These are phyloP conservation scores for Penicillium psychrofluorescens DNA, from an alignment of 495 filamentous ascomycete species.

Conservation along the genomic window DNA sequence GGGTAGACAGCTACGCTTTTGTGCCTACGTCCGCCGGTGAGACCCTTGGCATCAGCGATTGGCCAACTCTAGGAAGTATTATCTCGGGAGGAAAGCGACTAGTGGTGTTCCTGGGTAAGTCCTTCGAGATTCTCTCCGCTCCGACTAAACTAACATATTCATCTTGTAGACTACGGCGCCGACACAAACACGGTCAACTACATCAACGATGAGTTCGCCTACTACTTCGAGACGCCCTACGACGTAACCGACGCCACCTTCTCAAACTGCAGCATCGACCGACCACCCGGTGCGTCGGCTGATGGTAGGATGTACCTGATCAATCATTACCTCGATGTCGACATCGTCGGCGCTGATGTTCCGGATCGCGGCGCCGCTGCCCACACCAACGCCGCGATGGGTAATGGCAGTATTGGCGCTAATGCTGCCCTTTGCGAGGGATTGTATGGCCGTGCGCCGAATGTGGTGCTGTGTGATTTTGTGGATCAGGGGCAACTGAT, in stretches of 20 bases:
- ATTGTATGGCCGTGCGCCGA: conserved; percentile 48
- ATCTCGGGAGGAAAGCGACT: conserved; percentile 54
- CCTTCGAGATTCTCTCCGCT: no score
- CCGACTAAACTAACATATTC: background rate
- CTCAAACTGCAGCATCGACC: conserved; percentile 53
- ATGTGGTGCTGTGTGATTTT: conserved; percentile 62
- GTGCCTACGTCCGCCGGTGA: conserved; percentile 28
- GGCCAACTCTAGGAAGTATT: conserved; percentile 59
- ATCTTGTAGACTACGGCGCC: conserved; percentile 38
- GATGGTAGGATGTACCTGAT: conserved; percentile 48
- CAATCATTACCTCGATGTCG: conserved; percentile 41
- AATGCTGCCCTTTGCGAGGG: conserved; percentile 46
- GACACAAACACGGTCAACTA: conserved; percentile 44
- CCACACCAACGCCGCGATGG: conserved; percentile 49
- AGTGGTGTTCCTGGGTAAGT: conserved; percentile 52
- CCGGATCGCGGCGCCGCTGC: conserved; percentile 47
- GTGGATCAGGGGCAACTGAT: conserved; percentile 56
- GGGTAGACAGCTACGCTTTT: conserved; percentile 53
- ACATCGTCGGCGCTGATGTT: conserved; percentile 41
- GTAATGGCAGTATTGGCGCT: conserved; percentile 49
- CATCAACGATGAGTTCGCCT: conserved; percentile 61
- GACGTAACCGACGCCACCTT: conserved; percentile 46
- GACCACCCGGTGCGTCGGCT: conserved; percentile 42
- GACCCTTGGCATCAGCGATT: conserved; percentile 30
- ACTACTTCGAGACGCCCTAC: conserved; percentile 67